Evolutionary conservation across 495 filamentous ascomycete genomes (phyloP), one percentile per base, ranked within the genome.

Genomic region (Delitschia confertaspora): DNA sequence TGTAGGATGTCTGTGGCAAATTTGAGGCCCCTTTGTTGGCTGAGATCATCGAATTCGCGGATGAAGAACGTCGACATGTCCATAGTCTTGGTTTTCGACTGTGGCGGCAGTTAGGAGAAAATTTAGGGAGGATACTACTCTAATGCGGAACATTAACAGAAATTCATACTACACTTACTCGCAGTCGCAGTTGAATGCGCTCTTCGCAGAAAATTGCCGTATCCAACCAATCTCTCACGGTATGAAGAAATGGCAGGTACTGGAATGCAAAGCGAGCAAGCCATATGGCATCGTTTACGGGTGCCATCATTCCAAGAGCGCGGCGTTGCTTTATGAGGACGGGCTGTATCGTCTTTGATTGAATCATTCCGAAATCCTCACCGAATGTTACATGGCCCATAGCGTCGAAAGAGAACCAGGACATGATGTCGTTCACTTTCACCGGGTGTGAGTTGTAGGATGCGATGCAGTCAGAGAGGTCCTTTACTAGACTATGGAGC

Each of bases 331-430:
- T 38, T 18, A 6, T 7, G 6, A 45, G 18, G 2, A 17, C 38
- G 1, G 45, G 45, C 6, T 33, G 24, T 14, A 7, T 33, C 5
- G 13, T 21, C 11, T 30, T 33, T 2, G 40, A 33, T 6, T 18
- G 20, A 38, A 49, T 17, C 23, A 49, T 33, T 14, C 29, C 39
- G 20, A 49, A 49, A 33, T 43, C 38, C 11, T 49, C 38, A 13
- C 29, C 39, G 29, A 49, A 49, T 11, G 21, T 10, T 4, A 49
- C 19, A 10, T 49, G 39, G 14, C 45, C 45, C 45, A 49, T 49
- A 17, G 39, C 22, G 19, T 49, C 45, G 26, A 45, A 49, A 10
- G 45, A 31, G 22, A 42, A 49, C 45, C 45, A 49, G 3, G 21
- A 18, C 38, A 49, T 42, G 5, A 49, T 21, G n/a, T 49, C 45